Conservation (phyloP, 192 early-diverging fungal genomes). For the Lobosporangium transversale region DNA sequence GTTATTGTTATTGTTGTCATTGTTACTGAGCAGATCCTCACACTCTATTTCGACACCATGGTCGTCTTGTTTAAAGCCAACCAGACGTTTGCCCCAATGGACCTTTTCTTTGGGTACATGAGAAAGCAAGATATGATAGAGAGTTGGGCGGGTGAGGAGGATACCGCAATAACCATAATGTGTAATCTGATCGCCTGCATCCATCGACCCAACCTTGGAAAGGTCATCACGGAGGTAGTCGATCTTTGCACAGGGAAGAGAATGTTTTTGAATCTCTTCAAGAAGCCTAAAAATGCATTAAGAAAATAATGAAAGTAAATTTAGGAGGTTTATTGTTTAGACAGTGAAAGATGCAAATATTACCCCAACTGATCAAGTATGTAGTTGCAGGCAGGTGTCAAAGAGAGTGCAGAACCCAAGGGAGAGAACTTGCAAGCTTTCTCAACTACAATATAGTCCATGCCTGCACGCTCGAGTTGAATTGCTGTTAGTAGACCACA, state of each 20-base stretch:
- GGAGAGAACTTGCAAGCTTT: slow-evolving; percentile 7
- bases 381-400: slow-evolving; percentile 33
- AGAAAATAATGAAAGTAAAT: no score
- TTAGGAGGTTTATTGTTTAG: no score
- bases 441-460: slow-evolving; percentile 28
- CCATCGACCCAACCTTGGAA: slow-evolving; percentile 20
- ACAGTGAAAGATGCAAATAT: no score
- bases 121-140: slow-evolving; percentile 19
- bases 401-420: slow-evolving; percentile 15
- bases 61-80: slow-evolving; percentile 11
- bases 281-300: slow-evolving; percentile 21
- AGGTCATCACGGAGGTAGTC: slow-evolving; percentile 29
- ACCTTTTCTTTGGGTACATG: slow-evolving; percentile 23
- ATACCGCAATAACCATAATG: slow-evolving; percentile 26
- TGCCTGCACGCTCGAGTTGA: slow-evolving; percentile 24
- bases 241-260: slow-evolving; percentile 19
- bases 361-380: slow-evolving; percentile 27
- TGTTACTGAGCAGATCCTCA: background rate
- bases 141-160: slow-evolving; percentile 15
- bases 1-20: background rate
- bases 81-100: slow-evolving; percentile 19
- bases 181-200: slow-evolving; percentile 1
- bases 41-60: slow-evolving; percentile 1
- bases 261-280: slow-evolving; percentile 9
- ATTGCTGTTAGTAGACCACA: slow-evolving; percentile 26